These are phyloP conservation scores for Fusarium sp. DNA, from an alignment of 2,329 filamentous ascomycete species.

Conservation along the genomic window DNA sequence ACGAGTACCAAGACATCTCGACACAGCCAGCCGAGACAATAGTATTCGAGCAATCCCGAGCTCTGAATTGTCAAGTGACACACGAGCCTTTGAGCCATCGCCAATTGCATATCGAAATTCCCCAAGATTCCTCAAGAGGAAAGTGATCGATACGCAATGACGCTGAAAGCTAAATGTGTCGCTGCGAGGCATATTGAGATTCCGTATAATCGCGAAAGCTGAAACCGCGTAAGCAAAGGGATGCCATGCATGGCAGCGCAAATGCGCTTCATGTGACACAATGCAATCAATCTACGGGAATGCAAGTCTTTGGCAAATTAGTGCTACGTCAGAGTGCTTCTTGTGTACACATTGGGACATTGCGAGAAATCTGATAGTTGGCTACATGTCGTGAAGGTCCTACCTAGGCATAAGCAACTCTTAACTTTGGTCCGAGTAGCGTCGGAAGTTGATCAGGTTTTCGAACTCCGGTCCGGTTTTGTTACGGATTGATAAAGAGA, in stretches of 20 bases:
- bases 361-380: neutral
- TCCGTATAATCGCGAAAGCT: slow-evolving; percentile 33
- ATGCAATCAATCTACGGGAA: slow-evolving; percentile 26
- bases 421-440: slow-evolving; percentile 21
- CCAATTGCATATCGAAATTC: slow-evolving; percentile 3
- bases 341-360: neutral
- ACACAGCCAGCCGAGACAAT: neutral
- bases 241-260: slow-evolving; percentile 20
- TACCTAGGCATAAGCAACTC: slow-evolving; percentile 11
- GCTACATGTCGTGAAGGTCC: neutral
- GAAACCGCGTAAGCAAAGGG: slow-evolving; percentile 29
- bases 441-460: slow-evolving; percentile 12
- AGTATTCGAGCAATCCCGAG: slow-evolving; percentile 5
- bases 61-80: slow-evolving; percentile 29
- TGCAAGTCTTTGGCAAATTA: slow-evolving; percentile 6
- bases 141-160: slow-evolving; percentile 25
- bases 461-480: neutral
- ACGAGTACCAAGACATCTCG: neutral
- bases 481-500: slow-evolving; percentile 25
- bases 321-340: slow-evolving; percentile 16
- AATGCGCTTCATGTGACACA: slow-evolving; percentile 8
- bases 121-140: slow-evolving; percentile 23
- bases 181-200: slow-evolving; percentile 29
- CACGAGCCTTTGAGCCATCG: slow-evolving; percentile 7
- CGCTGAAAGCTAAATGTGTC: slow-evolving; percentile 11